These are phyloP conservation scores for Calvatia gigantea DNA, from an alignment of 768 basidiomycete species.

Conservation along the genomic window DNA sequence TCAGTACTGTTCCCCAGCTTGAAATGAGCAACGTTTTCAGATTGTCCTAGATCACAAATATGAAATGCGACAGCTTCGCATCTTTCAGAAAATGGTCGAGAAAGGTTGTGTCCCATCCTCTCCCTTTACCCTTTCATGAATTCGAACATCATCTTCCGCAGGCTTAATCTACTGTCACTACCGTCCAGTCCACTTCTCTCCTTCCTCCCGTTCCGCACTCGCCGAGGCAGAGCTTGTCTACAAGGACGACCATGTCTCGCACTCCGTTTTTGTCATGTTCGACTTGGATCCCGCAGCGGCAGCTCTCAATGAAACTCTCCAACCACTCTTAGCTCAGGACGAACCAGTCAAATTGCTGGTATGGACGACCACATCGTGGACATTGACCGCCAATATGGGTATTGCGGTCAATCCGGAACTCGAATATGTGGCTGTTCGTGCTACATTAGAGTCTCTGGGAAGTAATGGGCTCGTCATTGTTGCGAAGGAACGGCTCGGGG, in stretches of 20 bases:
- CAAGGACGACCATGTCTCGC: slow-evolving; percentile 83
- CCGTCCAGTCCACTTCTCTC: slow-evolving; percentile 92
- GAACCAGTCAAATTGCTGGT: slow-evolving; percentile 58
- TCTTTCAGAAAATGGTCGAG: slow-evolving; percentile 88
- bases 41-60: slow-evolving; percentile 67
- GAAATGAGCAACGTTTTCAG: background rate
- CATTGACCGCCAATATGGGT: slow-evolving; percentile 94
- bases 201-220: slow-evolving; percentile 89
- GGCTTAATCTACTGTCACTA: slow-evolving; percentile 84
- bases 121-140: background rate
- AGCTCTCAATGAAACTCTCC: slow-evolving; percentile 22
- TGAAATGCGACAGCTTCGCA: slow-evolving; percentile 80
- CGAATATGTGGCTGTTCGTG: slow-evolving; percentile 53
- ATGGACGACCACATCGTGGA: slow-evolving; percentile 99
- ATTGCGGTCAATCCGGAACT: slow-evolving; percentile 81
- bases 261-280: slow-evolving; percentile 85
- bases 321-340: slow-evolving; percentile 25
- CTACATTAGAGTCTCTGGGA: slow-evolving; percentile 9
- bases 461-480: slow-evolving; percentile 35
- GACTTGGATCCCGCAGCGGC: slow-evolving; percentile 40
- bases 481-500: slow-evolving; percentile 47
- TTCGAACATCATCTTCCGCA: slow-evolving; percentile 19
- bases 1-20: slow-evolving; percentile 24
- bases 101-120: slow-evolving; percentile 45
- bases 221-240: slow-evolving; percentile 95